Base-by-base conservation (phyloP, 148 eudicot genomes). In the Polygonum maritimum region DNA sequence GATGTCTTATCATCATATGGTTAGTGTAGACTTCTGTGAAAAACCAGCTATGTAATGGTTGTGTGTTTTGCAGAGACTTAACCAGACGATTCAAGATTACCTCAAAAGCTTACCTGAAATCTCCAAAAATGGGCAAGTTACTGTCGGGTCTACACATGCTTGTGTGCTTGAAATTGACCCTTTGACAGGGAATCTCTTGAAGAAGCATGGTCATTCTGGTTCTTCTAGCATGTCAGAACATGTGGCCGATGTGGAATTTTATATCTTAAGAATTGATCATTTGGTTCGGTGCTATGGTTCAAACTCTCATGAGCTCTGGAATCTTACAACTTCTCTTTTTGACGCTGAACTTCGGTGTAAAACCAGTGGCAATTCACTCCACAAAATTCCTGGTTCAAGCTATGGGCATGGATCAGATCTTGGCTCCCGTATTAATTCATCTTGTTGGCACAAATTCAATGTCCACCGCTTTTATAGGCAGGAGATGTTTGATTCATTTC, bases 231-330 rank as follows among this genome's bases (percentile, higher is more conserved):
- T 71, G 49, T 70, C 85, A 22, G 76, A 83, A 77, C 73, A 35
- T 58, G 81, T 57, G 76, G 74, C 51, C 21, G 84, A 86, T 55
- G 83, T 63, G 62, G 92, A 86, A 49, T 84, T 95, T 77, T 91
- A 87, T 87, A 84, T 95, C 83, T 90, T 89, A 44, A 89, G 99
- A 83, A 89, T 84, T 72, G 99, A 95, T 76, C 92, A 95, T 82
- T 55, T 84, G 40, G 83, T 95, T 77, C 85, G 83, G 71, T 84
- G 92, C 52, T 88, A 77, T 78, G 86, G 82, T 75, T 86, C 77
- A 88, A 87, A 84, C 80, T 90, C 55, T 71, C 82, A 14, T 89
- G 79, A 77, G 45, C 60, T 67, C 18, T 77, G 99, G 99, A 95
- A 95, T 80, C 75, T 95, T 80, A 90, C 96, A 9, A 83, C 92